phyloP scores from a whole-genome alignment of 352 stramenopile species.

The Globisporangium echinulatum region DNA sequence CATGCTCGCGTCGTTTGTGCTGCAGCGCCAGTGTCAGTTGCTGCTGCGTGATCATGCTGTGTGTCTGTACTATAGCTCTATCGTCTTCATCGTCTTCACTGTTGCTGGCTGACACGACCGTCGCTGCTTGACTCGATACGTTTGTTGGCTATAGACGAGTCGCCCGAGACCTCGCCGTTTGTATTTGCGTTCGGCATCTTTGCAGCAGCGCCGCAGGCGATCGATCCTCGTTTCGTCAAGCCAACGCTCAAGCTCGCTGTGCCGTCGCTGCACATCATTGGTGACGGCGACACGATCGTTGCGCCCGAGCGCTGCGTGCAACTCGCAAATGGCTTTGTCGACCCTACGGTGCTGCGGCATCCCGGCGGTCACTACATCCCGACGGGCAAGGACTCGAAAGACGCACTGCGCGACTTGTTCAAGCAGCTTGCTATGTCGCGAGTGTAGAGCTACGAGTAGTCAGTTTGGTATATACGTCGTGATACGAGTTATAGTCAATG shows the following conservation, averaged over 20 bases:
- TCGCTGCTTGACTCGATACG: background rate
- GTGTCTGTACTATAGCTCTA: too few relatives aligned
- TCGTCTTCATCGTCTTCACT: background rate
- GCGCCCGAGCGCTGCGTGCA: constrained; percentile 42
- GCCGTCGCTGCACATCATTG: constrained; percentile 78
- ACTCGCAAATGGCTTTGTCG: constrained; percentile 44
- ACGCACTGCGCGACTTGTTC: constrained; percentile 64
- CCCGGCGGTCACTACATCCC: constrained; percentile 80
- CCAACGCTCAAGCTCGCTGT: constrained; percentile 38
- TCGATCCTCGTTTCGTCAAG: constrained; percentile 36
- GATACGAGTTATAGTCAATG: too few relatives aligned
- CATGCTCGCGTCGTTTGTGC: constrained; percentile 53
- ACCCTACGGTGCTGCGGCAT: constrained; percentile 52
- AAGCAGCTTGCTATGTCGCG: constrained; percentile 24
- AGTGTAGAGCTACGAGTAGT: too few relatives aligned
- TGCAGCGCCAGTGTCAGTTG: constrained; percentile 64
- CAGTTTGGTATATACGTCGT: too few relatives aligned
- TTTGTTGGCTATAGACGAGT: constrained; percentile 17
- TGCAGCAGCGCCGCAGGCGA: constrained; percentile 39
- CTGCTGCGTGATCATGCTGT: background rate
- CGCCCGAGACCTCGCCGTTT: constrained; percentile 40
- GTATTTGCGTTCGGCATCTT: constrained; percentile 73
- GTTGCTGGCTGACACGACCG: background rate
- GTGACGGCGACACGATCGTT: constrained; percentile 72
- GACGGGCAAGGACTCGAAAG: constrained; percentile 77